Base-by-base conservation (phyloP, 805 yeast species). In the Candida ovalis region DNA sequence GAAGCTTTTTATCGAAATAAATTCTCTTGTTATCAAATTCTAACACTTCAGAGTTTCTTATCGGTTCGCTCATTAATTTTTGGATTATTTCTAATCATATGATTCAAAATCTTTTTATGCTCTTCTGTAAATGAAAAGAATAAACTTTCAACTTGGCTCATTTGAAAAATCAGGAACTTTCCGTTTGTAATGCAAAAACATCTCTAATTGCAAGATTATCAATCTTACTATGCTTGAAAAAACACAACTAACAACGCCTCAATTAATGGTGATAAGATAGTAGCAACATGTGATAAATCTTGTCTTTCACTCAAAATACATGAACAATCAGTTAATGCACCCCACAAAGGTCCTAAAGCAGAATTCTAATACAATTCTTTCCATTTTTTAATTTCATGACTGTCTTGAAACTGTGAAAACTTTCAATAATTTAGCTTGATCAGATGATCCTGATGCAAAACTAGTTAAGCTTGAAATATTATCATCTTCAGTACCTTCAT, bases 21-120 rank as follows among this genome's bases (percentile, higher is more conserved):
- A 83, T 83, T 60, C 88, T 79, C 69, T 95, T 94, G 70, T 91
- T 94, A 67, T 94, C 98, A 70, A 94, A 94, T 59, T 94, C 98
- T 54, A 94, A 71, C 2, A 91, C 92, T 61, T 83, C 82, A 7
- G 97, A 94, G 62, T 89, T 92, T 57, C 85, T 77, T 15, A 94
- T 92, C 56, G 98, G 96, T 0, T 99, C 99, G 65, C 92, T 86
- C 96, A 92, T 88, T 57, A 94, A 74, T 58, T 90, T n/a, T 88
- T 0, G 97, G 95, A 65, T 89, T 91, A 18, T 85, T 77, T 53
- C 97, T 76, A 25, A 94, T 92, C 95, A 94, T 87, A 61, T 84
- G 89, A 62, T 94, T 94, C 60, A 94, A 72, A 36, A 90, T 80
- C 71, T 86, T 87, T 61, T 88, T 84, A 64, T 91, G 97, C 54